phyloP scores from a whole-genome alignment of 345 rosid species.

The Melastoma malabathricum region DNA sequence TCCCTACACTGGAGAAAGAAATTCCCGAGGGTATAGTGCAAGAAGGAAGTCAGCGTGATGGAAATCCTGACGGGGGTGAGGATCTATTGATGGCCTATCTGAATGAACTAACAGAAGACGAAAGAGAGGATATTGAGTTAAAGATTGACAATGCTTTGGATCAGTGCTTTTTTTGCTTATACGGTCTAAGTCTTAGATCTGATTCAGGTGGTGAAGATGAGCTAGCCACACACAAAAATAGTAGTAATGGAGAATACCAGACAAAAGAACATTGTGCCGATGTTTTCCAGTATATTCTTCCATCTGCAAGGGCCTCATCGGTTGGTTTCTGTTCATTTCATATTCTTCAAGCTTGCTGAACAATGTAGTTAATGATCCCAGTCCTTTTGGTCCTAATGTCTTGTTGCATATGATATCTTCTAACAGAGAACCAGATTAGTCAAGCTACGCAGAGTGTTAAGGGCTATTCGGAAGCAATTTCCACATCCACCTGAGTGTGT shows the following conservation, averaged over 20 bases:
- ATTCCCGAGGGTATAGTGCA: constrained; percentile 11
- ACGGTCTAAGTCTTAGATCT: constrained; percentile 89
- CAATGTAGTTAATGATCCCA: neutral
- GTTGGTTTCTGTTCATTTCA: constrained; percentile 32
- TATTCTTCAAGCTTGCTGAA: neutral
- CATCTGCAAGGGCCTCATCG: constrained; percentile 82
- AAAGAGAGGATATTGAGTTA: constrained; percentile 79
- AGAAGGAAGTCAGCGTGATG: constrained; percentile 16
- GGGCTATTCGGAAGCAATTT: constrained; percentile 92
- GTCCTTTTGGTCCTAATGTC: constrained; percentile 8
- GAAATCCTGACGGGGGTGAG: constrained; percentile 19
- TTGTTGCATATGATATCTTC: constrained; percentile 7
- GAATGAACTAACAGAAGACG: constrained; percentile 53
- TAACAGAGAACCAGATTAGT: constrained; percentile 82
- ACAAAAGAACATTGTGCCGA: constrained; percentile 96
- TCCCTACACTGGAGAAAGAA: constrained; percentile 11
- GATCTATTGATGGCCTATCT: constrained; percentile 20
- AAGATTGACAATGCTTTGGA: constrained; percentile 78
- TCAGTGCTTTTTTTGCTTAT: constrained; percentile 93
- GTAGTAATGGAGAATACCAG: constrained; percentile 93
- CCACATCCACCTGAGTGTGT: constrained; percentile 83
- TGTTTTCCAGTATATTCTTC: constrained; percentile 90
- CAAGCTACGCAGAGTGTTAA: constrained; percentile 90
- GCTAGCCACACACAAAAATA: constrained; percentile 71
- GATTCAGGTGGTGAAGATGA: constrained; percentile 86